Conservation (phyloP, 345 rosid genomes). For the Linum tenue region DNA sequence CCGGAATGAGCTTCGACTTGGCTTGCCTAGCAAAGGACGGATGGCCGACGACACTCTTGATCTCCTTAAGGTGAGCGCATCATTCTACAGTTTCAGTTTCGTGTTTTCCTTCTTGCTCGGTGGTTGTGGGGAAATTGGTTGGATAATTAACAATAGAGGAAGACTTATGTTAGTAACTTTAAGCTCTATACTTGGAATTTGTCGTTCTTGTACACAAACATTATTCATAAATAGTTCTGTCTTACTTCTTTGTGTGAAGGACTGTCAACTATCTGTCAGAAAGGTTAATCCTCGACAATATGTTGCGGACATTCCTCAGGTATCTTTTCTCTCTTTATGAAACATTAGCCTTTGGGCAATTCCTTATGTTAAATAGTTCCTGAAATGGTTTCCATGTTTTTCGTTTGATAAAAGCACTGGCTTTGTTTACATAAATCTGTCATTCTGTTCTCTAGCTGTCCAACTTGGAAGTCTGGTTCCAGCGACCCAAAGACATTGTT, state of each 20-base stretch:
- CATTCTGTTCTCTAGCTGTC: constrained; percentile 41
- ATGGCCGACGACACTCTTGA: constrained; percentile 83
- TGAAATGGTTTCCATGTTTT: no score
- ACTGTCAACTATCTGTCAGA: constrained; percentile 74
- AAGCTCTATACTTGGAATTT: no score
- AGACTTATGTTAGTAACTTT: no score
- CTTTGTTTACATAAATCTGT: not conserved
- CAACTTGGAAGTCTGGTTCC: constrained; percentile 90
- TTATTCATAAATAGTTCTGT: no score
- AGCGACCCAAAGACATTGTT: constrained; percentile 89
- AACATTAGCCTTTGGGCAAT: no score
- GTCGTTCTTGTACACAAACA: no score
- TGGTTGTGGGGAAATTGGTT: not conserved
- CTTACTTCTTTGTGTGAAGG: constrained; percentile 30
- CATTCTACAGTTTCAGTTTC: no score
- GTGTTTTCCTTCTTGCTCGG: constrained; percentile 5
- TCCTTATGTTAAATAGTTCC: no score
- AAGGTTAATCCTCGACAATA: constrained; percentile 95
- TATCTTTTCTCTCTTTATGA: constrained; percentile 9
- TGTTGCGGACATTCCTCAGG: constrained; percentile 92
- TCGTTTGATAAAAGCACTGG: no score
- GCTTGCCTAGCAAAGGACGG: constrained; percentile 97
- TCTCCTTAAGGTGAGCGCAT: constrained; percentile 55
- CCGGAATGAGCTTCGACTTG: constrained; percentile 61
- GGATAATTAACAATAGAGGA: no score